Evolutionary conservation across 1,284 basidiomycete species (phyloP).

Genomic region (Naganishia albida): DNA sequence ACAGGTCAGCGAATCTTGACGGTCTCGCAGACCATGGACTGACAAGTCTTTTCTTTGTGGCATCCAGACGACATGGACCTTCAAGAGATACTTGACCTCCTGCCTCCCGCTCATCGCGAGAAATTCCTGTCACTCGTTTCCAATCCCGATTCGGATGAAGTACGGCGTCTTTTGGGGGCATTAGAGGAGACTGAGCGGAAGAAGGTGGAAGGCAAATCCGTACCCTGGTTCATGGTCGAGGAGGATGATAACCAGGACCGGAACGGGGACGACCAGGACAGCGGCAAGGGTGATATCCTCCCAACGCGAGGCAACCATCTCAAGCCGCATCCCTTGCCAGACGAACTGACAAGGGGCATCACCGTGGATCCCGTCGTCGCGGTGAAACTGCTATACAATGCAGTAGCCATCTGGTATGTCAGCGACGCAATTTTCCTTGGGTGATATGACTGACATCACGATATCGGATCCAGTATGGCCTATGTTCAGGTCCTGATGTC

Average conservation of each 20-base stretch:
- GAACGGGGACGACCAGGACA: slow-evolving; percentile 13
- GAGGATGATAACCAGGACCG: slow-evolving; percentile 35
- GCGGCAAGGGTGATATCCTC: neutral
- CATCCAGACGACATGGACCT: slow-evolving; percentile 47
- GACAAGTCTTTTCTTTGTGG: neutral
- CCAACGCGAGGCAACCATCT: slow-evolving; percentile 6
- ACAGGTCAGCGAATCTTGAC: slow-evolving; percentile 41
- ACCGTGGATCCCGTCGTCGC: slow-evolving; percentile 33
- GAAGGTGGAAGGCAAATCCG: slow-evolving; percentile 30
- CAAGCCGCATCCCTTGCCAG: slow-evolving; percentile 25
- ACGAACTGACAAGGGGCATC: slow-evolving; percentile 7
- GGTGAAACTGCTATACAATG: slow-evolving; percentile 47
- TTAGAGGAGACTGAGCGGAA: slow-evolving; percentile 37
- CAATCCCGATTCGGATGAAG: slow-evolving; percentile 45
- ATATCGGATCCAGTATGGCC: slow-evolving; percentile 40
- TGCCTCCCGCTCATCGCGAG: slow-evolving; percentile 48
- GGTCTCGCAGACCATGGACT: neutral
- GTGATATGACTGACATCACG: neutral
- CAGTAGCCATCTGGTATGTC: slow-evolving; percentile 47
- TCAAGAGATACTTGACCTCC: slow-evolving; percentile 48
- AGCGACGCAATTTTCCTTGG: neutral
- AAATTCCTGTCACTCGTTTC: slow-evolving; percentile 46
- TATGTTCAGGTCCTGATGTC: slow-evolving; percentile 47
- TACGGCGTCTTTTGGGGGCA: slow-evolving; percentile 42
- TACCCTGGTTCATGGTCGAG: slow-evolving; percentile 13